These are phyloP conservation scores for Botrytis cinerea DNA, from an alignment of 2,329 filamentous ascomycete species.

Conservation along the genomic window DNA sequence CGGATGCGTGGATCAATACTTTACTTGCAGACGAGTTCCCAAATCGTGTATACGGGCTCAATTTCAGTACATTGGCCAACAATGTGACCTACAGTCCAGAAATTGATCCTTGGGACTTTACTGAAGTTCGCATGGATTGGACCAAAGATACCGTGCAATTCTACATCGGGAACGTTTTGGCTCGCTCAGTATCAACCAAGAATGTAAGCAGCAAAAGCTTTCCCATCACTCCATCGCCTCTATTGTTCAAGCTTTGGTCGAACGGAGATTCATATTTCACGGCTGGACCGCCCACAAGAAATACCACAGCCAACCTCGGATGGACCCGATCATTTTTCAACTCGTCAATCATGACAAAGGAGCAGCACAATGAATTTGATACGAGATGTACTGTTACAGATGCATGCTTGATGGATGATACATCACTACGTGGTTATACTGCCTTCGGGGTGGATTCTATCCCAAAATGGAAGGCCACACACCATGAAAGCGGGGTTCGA, in stretches of 20 bases:
- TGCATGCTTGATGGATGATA: slow-evolving; percentile 41
- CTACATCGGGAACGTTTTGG: slow-evolving; percentile 46
- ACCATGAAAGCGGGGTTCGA: slow-evolving; percentile 22
- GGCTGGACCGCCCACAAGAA: slow-evolving; percentile 46
- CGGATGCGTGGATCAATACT: slow-evolving; percentile 45
- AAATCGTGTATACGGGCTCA: slow-evolving; percentile 40
- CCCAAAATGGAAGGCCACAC: slow-evolving; percentile 25
- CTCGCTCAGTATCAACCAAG: slow-evolving; percentile 40
- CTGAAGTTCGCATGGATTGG: slow-evolving; percentile 52
- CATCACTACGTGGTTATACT: slow-evolving; percentile 27
- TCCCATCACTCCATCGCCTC: slow-evolving; percentile 46
- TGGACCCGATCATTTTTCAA: slow-evolving; percentile 54
- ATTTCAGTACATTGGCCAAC: slow-evolving; percentile 26
- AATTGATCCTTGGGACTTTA: slow-evolving; percentile 41
- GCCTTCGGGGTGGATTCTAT: slow-evolving; percentile 24
- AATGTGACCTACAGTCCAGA: slow-evolving; percentile 13
- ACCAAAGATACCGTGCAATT: slow-evolving; percentile 47
- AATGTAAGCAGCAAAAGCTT: slow-evolving; percentile 36
- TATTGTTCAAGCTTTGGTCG: slow-evolving; percentile 51
- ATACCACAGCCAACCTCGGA: slow-evolving; percentile 46
- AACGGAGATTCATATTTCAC: slow-evolving; percentile 48
- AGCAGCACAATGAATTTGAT: slow-evolving; percentile 37
- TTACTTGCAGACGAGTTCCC: slow-evolving; percentile 46
- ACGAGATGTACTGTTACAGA: slow-evolving; percentile 39
- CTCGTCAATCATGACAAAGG: slow-evolving; percentile 45